These are phyloP conservation scores for Lyophyllum decastes DNA, from an alignment of 768 basidiomycete species.

Conservation along the genomic window DNA sequence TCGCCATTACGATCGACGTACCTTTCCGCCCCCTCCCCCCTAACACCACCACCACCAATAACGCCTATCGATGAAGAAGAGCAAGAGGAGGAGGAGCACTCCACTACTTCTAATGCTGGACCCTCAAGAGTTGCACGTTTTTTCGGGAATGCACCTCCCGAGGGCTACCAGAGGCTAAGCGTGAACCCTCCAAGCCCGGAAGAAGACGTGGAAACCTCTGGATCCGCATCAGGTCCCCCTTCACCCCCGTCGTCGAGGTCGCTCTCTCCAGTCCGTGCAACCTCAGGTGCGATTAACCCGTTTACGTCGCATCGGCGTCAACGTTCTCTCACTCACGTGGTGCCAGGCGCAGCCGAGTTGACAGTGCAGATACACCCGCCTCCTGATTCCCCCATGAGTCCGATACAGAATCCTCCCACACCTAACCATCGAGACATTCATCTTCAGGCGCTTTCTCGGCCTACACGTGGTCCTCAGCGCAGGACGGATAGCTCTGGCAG, in stretches of 20 bases:
- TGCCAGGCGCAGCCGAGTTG: constrained; percentile 61
- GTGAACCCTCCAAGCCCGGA: constrained; percentile 16
- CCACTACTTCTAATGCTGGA: constrained; percentile 35
- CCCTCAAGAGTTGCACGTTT: constrained; percentile 43
- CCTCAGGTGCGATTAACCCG: constrained; percentile 81
- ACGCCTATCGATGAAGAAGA: constrained; percentile 73
- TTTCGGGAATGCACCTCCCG: constrained; percentile 13
- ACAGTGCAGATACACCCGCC: constrained; percentile 73
- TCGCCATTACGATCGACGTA: constrained; percentile 62
- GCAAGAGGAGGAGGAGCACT: constrained; percentile 37
- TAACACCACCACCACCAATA: constrained; percentile 68
- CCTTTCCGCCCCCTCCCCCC: constrained; percentile 37
- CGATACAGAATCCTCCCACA: constrained; percentile 80
- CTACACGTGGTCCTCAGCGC: constrained; percentile 30
- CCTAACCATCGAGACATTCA: constrained; percentile 83
- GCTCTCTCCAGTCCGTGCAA: constrained; percentile 53
- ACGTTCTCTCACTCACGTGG: constrained; percentile 69
- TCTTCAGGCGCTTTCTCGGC: constrained; percentile 61
- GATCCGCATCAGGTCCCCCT: constrained; percentile 27
- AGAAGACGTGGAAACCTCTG: constrained; percentile 27
- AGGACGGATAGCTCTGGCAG: constrained; percentile 36
- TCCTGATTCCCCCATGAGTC: constrained; percentile 77
- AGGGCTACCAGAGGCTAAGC: constrained; percentile 34
- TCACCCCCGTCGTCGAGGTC: constrained; percentile 56
- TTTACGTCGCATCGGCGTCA: constrained; percentile 75